Evolutionary conservation across 2,329 filamentous ascomycete genomes (phyloP), one percentile per base, ranked within the genome.

Genomic region (Trichoderma atroviride): DNA sequence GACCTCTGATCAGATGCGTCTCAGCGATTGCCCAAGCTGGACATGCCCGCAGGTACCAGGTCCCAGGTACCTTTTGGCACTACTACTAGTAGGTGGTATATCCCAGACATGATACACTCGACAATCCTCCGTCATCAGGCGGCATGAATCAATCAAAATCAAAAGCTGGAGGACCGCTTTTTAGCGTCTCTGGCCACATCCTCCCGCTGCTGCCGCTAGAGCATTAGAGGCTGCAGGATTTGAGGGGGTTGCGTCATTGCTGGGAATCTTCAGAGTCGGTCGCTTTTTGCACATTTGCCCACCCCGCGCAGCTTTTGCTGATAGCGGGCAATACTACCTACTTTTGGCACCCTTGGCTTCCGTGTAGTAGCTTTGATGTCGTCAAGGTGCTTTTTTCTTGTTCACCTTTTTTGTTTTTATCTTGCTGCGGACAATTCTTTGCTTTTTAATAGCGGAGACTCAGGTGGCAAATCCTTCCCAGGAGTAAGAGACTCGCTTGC

Each of bases 201-300:
- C 43, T 67, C 63, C 62, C 55, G 53, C 63, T 57, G 63, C 63
- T 58, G 63, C 63, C 63, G 63, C 63, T 67, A 67, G 43, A 58
- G 40, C 63, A 11, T 50, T 50, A 22, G 47, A 50, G 47, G 40
- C 53, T 24, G 63, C 63, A 67, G 63, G 37, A 52, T 53, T 35
- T 53, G 22, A 43, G 53, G 29, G 47, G 40, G 63, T 67, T 67
- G 63, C 63, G 63, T 59, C 63, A 67, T 67, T 40, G 50, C 61
- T 64, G 61, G 27, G n/a, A 33, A 31, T 19, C 35, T 40, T 35
- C 57, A 37, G n/a, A 35, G 5, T 35, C 27, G 29, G 19, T 43
- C 5, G 50, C 24, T 31, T n/a, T 52, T 52, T 37, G 40, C 11
- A 14, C 22, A 53, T 31, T 43, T 40, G 62, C 47, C 47, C 47